Evolutionary conservation across 768 basidiomycete genomes (phyloP), one percentile per base, ranked within the genome.

Genomic region (Ramaria rubella): DNA sequence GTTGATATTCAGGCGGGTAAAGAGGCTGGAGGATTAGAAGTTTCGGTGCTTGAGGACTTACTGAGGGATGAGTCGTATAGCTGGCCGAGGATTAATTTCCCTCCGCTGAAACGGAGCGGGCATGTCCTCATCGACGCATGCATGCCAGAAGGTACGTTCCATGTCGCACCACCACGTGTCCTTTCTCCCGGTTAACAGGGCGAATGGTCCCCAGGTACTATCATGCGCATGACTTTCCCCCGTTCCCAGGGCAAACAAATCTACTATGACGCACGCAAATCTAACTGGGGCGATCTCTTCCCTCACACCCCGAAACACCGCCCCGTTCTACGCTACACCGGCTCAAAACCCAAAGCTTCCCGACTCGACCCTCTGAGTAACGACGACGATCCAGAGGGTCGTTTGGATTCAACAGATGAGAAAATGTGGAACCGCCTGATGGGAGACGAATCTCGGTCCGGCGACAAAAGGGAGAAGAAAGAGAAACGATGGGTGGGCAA

Each of bases 221-320:
- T 98, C 46, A 87, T 94, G 80, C 85, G 95, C 5, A 73, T 94
- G 69, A 95, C 88, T 4, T 84, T 95, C 36, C 90, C 95, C 0
- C 93, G 83, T 62, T 94, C 91, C 2, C 94, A 94, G 72, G 94
- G 94, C n/a, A 94, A 92, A 68, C 94, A 97, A 64, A 79, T 82
- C 0, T 99, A 83, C 67, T 93, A 97, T 66, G 96, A 98, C 68
- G 94, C 94, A 2, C 84, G 94, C 33, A 97, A 98, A 72, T 85
- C 90, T 0, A 72, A 70, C 9, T 98, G 95, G 94, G 96, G 96
- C 19, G 96, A 98, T 67, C 75, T 91, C 23, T 97, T 98, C 71
- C 96, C 96, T 21, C 94, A 97, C 65, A 70, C 75, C 17, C 82
- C 93, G 4, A 94, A 93, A 70, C 90, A 88, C 65, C 65, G 75